Base-by-base conservation (phyloP, 768 basidiomycete genomes). In the Punctularia strigosozonata region DNA sequence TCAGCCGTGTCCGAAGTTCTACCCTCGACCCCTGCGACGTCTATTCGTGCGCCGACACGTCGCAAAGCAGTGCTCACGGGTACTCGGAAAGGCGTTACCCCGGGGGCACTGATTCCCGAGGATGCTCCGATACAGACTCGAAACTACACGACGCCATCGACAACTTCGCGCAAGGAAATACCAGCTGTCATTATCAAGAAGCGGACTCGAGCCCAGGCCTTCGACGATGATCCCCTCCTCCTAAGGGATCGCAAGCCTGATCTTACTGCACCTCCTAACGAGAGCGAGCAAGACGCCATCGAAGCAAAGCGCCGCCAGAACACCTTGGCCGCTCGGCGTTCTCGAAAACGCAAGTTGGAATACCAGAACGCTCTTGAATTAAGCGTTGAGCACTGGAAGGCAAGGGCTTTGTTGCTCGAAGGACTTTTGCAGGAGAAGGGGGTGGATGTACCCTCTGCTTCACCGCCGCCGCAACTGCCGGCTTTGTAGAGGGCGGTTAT, bases 51-150 rank as follows among this genome's bases (percentile, higher is more conserved):
- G 62, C 40, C 68, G 60, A 17, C 28, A 23, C 41, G 44, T 8
- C 43, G 56, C 18, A 61, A 55, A 46, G 46, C 45, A 7, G 42
- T 32, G 0, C 75, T 71, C 4, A 84, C 74, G 2, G 80, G 80
- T n/a, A 83, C 79, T 6, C 76, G 83, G 44, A 78, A 75, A 55
- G 77, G 79, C 54, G 59, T 80, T 30, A 73, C 71, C 4, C 78
- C 84, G 3, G 71, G 71, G 23, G 50, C 66, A 2, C 69, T 87
- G 17, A 71, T 90, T 18, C 69, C 79, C 17, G 53, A 77, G 47
- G 75, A 82, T 38, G 88, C 88, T 2, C 89, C 88, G 0, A 86
- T 80, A 1, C 88, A 91, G 52, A 32, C 71, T 0, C 77, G 88
- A 45, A 71, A 71, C n/a, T 91, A 90, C 50, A 49, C 73, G 12